phyloP scores from a whole-genome alignment of 768 basidiomycete genomes.

The Suillus tomentosus region DNA sequence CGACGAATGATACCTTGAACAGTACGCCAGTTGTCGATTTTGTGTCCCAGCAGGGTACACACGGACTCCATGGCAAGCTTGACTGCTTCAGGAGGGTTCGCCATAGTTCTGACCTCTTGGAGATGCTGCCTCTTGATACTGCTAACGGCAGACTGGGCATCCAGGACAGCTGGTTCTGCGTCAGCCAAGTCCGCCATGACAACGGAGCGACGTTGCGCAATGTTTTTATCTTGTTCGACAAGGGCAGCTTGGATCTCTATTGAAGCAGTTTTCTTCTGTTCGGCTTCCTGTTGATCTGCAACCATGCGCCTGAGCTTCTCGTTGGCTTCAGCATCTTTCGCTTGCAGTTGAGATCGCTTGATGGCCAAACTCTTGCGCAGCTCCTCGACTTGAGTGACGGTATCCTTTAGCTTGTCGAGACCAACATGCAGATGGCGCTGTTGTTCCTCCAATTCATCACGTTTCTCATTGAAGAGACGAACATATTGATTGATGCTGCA shows the following conservation, averaged over 20 bases:
- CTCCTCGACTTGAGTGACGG: constrained; percentile 96
- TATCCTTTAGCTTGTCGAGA: constrained; percentile 93
- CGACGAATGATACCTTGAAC: constrained; percentile 95
- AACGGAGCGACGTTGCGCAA: constrained; percentile 82
- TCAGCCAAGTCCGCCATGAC: constrained; percentile 96
- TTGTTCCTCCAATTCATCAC: constrained; percentile 96
- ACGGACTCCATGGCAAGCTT: constrained; percentile 99
- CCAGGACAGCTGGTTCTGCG: constrained; percentile 94
- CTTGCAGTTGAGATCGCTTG: constrained; percentile 89
- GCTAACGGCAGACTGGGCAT: constrained; percentile 94
- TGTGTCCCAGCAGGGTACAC: constrained; percentile 93
- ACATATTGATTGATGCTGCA: constrained; percentile 96
- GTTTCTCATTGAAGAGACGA: constrained; percentile 91
- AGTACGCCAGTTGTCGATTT: constrained; percentile 95
- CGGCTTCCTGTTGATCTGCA: constrained; percentile 96
- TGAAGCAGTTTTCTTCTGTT: constrained; percentile 96
- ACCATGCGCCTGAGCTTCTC: constrained; percentile 98
- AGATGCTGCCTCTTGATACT: constrained; percentile 95
- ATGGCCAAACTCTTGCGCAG: constrained; percentile 92
- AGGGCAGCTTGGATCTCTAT: constrained; percentile 94
- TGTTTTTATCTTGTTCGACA: constrained; percentile 87
- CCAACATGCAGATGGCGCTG: constrained; percentile 98
- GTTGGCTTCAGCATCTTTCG: constrained; percentile 94
- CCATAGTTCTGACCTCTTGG: constrained; percentile 97
- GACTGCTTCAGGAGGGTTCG: constrained; percentile 96